Percentiles rank a stretch among this genome's conserved stretches.
Evolutionary conservation across 1,139 yeast genomes (phyloP).

Genomic region (Pneumocystis sp.): DNA sequence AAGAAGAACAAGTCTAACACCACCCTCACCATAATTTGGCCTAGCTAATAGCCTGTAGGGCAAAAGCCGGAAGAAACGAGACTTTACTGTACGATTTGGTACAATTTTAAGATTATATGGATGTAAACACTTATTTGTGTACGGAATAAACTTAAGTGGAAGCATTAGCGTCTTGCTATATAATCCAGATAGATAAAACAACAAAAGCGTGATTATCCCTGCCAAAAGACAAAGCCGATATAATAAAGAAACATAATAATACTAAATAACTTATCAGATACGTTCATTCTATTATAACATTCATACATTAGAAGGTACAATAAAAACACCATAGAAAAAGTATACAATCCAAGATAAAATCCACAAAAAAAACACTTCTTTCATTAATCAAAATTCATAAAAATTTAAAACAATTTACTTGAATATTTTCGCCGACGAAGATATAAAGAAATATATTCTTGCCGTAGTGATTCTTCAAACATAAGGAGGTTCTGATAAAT

Average conservation of each 20-base stretch:
- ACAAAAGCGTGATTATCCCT: slow-evolving; percentile 7
- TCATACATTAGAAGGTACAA: neutral
- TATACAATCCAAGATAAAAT: slow-evolving; percentile 7
- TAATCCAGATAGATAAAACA: slow-evolving; percentile 9
- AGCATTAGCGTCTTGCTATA: slow-evolving; percentile 7
- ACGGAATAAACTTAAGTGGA: slow-evolving; percentile 10
- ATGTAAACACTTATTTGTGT: slow-evolving; percentile 10
- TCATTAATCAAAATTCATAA: neutral
- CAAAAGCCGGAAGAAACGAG: neutral
- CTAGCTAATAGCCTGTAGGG: neutral
- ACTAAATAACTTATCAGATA: neutral
- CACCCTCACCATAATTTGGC: slow-evolving; percentile 1
- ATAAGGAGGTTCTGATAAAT: slow-evolving; percentile 7
- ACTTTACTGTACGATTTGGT: neutral
- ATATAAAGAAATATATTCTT: slow-evolving; percentile 6
- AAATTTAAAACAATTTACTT: neutral
- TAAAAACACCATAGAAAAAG: slow-evolving; percentile 2
- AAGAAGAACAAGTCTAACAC: slow-evolving; percentile 40
- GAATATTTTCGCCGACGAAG: slow-evolving; percentile 5
- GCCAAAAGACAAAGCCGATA: slow-evolving; percentile 6
- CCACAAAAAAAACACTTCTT: slow-evolving; percentile 6
- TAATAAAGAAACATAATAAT: slow-evolving; percentile 7
- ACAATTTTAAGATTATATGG: slow-evolving; percentile 9
- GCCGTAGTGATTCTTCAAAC: slow-evolving; percentile 9
- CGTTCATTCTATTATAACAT: neutral